Evolutionary conservation across 2,329 filamentous ascomycete genomes (phyloP), one percentile per base, ranked within the genome.

Genomic region (Diplodia seriata): DNA sequence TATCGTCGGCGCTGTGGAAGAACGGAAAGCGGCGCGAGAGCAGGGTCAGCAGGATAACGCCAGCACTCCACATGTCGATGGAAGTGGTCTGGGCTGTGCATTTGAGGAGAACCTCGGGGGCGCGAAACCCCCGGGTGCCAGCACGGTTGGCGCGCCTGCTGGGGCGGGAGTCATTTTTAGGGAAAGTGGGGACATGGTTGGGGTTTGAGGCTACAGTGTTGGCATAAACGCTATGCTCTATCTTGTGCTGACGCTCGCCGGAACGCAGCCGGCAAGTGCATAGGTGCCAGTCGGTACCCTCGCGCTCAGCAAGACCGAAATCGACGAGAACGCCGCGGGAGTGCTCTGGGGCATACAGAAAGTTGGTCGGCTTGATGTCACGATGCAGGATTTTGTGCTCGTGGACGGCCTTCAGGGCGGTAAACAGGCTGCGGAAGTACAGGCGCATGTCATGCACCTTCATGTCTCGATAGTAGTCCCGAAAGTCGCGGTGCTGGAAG

Each of bases 291-390:
- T 96, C 93, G 29, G 88, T 89, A 26, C 91, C 84, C 74, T 86
- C 81, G 47, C 84, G 78, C 78, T 99, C 95, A 43, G 95, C 95
- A 18, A 99, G 86, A n/a, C 95, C 95, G 81, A 99, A 99, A 76
- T 99, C 95, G n/a, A 99, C 95, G 0, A 99, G 86, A 1, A 99
- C 94, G 50, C 95, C 95, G 67, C 92, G 89, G 73, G 90, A 88
- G 53, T 89, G 88, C 12, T 88, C 82, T 0, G 92, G 92, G 71
- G 97, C 93, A 81, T 98, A 98, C 49, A 98, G 86, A 74, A 98
- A 98, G 76, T 98, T 98, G 26, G 96, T 99, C 6, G 95, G 95
- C 76, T 98, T 98, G 77, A 98, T 97, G 76, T 98, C 94, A 71
- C 94, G 89, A 77, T 99, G 95, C 23, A 99, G 86, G 69, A 99